Base-by-base conservation (phyloP, 306 rosid species). In the Biancaea sappan region DNA sequence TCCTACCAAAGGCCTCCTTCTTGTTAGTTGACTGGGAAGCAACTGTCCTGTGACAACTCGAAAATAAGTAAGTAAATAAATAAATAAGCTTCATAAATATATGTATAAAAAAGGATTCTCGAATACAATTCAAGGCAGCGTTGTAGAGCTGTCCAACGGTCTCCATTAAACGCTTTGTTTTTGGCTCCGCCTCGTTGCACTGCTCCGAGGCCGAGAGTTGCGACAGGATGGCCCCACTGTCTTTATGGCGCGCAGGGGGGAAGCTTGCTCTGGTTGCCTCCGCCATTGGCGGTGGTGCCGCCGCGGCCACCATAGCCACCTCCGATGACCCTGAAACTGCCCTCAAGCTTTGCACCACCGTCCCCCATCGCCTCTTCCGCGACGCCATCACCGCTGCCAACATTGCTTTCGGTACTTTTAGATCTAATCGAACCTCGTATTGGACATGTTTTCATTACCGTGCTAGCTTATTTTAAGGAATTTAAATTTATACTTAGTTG, bases 341-440 rank as follows among this genome's bases (percentile, higher is more conserved):
- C 26, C 69, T 92, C 61, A 94, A 84, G 87, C 92, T 94, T 74
- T 90, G 73, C 88, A 57, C 89, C 53, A 71, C 90, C 43, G 84
- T 91, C 40, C 97, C 99, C 38, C 61, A 79, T 59, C 99, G 99
- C 53, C 96, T 94, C 72, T 12, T 85, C 48, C 92, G 93, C 31
- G 93, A 86, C 71, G 82, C 93, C 69, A 35, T 79, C 74, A 76
- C 99, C 0, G 99, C 92, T 8, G 90, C 89, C 78, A 84, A 78
- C 79, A 84, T 94, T 81, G 95, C 86, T 73, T 84, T 86, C 69
- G 99, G 99, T 94, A 86, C 68, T 50, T 41, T 81, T 81, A 9
- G 64, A 77, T 84, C 80, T 80, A 63, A 73, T 51, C 11, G 16
- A n/a, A 46, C 41, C 60, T 56, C 69, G 66, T 0, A 18, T 51